Conservation (phyloP, 805 yeast genomes). For the Candida suzukii region DNA sequence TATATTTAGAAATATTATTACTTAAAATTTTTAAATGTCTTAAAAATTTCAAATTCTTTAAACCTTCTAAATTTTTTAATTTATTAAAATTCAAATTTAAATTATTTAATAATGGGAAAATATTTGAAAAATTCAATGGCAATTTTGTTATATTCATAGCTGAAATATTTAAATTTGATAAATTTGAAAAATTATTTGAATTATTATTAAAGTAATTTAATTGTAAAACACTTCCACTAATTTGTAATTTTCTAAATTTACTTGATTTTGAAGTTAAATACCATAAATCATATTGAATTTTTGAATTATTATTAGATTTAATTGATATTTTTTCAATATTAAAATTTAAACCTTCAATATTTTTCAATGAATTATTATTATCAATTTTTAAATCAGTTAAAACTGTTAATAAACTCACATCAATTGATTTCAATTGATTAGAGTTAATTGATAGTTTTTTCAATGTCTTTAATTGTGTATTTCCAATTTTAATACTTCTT, state of each 20-base stretch:
- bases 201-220: background rate
- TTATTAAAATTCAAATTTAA: constrained; percentile 46
- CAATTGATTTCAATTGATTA: constrained; percentile 21
- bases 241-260: constrained; percentile 28
- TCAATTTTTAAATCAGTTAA: constrained; percentile 40
- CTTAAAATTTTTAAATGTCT: constrained; percentile 36
- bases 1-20: constrained; percentile 33
- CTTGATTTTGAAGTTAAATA: constrained; percentile 6
- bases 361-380: constrained; percentile 24
- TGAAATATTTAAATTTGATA: constrained; percentile 35
- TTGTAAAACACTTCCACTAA: constrained; percentile 21
- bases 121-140: constrained; percentile 28
- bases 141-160: constrained; percentile 36
- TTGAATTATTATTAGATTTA: constrained; percentile 26
- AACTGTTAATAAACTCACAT: constrained; percentile 27
- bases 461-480: constrained; percentile 4
- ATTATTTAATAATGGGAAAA: constrained; percentile 40
- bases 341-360: constrained; percentile 23
- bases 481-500: constrained; percentile 13
- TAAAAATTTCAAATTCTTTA: constrained; percentile 28
- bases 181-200: constrained; percentile 19
- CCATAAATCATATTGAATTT: constrained; percentile 16
- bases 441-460: constrained; percentile 7
- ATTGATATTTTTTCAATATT: constrained; percentile 36
- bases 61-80: constrained; percentile 26